These are phyloP conservation scores for Gossypium mustelinum DNA, from an alignment of 345 rosid genomes.

Conservation along the genomic window DNA sequence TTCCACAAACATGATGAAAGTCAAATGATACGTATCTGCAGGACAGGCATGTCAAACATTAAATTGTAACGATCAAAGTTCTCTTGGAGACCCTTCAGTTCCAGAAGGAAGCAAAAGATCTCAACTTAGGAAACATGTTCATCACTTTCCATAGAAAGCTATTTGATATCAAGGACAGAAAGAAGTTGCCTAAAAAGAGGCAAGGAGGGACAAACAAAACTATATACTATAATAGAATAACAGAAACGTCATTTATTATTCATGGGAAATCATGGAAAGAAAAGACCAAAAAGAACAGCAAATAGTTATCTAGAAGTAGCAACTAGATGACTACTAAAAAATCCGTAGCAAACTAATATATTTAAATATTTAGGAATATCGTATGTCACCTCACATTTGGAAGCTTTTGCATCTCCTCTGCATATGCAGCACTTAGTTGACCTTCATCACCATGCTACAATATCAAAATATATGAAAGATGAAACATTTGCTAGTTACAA, in stretches of 20 bases:
- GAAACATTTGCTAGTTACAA: conserved; percentile 12
- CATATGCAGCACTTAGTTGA: conserved; percentile 67
- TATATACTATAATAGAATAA: neutral
- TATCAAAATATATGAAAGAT: conserved; percentile 6
- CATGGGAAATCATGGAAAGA: conserved; percentile 7
- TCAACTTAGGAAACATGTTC: neutral
- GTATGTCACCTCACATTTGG: conserved; percentile 77
- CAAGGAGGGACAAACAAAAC: neutral
- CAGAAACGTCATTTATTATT: neutral
- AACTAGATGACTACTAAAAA: neutral
- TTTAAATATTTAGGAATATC: conserved; percentile 12
- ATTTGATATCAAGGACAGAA: neutral
- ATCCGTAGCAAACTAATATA: neutral
- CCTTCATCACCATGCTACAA: conserved; percentile 92
- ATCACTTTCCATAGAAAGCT: neutral
- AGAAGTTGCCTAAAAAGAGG: neutral
- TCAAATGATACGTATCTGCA: conserved; percentile 83
- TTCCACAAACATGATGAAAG: conserved; percentile 84
- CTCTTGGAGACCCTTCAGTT: neutral
- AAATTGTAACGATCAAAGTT: conserved; percentile 3
- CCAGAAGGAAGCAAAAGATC: conserved; percentile 3
- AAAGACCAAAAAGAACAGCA: neutral
- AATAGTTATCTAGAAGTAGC: neutral
- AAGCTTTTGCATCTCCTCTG: conserved; percentile 73
- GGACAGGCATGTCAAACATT: conserved; percentile 3